Evolutionary conservation across 2,329 filamentous ascomycete genomes (phyloP), one percentile per base, ranked within the genome.

Genomic region (Penicillium sclerotiorum): DNA sequence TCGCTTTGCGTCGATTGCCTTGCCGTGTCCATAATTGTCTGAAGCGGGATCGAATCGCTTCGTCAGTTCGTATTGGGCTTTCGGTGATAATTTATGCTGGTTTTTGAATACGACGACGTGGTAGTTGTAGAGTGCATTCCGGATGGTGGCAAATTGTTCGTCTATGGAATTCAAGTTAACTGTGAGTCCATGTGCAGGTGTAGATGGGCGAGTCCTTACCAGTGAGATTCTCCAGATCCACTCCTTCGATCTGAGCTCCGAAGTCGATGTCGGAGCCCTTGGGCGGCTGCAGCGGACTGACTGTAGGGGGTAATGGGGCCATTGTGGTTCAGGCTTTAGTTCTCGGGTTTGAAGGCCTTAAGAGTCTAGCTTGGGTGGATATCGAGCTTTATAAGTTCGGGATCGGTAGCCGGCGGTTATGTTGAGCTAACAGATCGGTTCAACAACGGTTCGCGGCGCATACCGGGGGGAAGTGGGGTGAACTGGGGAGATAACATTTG

Each of bases 11-110:
- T 90, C 87, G 40, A 89, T 75, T 0, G 86, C 88, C 71, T 87
- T 89, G 64, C 87, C 88, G 65, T 91, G 88, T 13, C 88, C 88
- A 68, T 92, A 92, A 12, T 79, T 80, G 12, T 78, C 77, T 1
- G 79, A 78, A 5, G 75, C 63, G 0, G 88, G 87, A 60, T 92
- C 89, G 69, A 92, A 92, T 47, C 82, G 81, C 43, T 81, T 83
- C 2, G 88, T 92, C 33, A 92, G 77, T 56, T 87, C 82, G 62
- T 85, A 92, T 65, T 92, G 88, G 7, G 87, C 85, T 63, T 81
- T 83, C 1, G 89, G 85, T 0, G 85, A 81, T 20, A 86, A 74
- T 35, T 81, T 75, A 36, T 74, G 63, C 65, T 90, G 87, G 63
- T 82, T 76, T 67, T 87, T 90, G 73, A 92, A 81, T 22, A 91